Evolutionary conservation across 768 basidiomycete genomes (phyloP), one percentile per base, ranked within the genome.

Genomic region (Russula sp.): DNA sequence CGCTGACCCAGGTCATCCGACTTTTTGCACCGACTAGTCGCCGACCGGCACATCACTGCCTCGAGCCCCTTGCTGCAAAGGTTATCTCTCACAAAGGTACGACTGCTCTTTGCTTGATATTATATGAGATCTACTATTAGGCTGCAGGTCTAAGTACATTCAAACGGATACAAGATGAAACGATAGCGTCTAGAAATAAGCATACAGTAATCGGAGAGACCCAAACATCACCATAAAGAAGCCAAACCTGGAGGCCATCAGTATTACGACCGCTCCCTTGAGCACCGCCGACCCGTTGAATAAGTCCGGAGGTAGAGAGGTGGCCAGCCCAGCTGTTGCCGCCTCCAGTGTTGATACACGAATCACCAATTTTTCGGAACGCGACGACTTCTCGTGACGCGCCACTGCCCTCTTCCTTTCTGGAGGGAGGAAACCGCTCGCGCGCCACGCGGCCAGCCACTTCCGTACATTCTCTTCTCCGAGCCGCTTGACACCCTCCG

Each of bases 371-470:
- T 35, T 42, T 38, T 58, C 55, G 49, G n/a, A 1, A 13, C n/a
- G n/a, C n/a, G n/a, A n/a, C n/a, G 29, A n/a, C 25, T 35, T 42
- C 38, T 58, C 55, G 49, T 14, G 2, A 13, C 20, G 35, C 58
- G 55, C 66, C n/a, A n/a, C n/a, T n/a, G n/a, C n/a, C n/a, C 50
- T n/a, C 20, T 55, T 45, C 49, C 8, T 38, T 38, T 47, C 49
- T 29, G 43, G 41, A 14, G 63, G 63, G 16, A 67, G 41, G 58
- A 67, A 67, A 5, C 60, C 55, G 39, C 58, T 62, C 43, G 57
- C 47, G 16, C 58, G 55, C 66, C 66, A 67, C 6, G 58, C 54
- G 34, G 29, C 35, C 7, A 67, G 9, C 66, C 66, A 67, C 16
- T 49, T 55, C 29, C 45, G 54, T 9, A 61, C 65, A 18, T 67